Conservation (phyloP, 371 early-diverging fungal species). For the Mucor racemosus region DNA sequence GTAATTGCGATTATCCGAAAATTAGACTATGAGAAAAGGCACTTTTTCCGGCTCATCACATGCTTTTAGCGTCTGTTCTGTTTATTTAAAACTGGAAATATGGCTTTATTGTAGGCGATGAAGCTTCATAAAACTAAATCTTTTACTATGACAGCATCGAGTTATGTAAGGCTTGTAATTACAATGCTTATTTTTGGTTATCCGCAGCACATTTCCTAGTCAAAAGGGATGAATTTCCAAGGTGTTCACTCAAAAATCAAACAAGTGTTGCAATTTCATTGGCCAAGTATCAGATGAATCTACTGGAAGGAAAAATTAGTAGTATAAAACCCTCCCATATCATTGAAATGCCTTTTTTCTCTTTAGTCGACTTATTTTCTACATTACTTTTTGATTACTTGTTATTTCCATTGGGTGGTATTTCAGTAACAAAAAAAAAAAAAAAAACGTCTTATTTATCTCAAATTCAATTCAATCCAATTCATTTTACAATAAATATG, state of each 20-base stretch:
- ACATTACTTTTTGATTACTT: slow-evolving; percentile 29
- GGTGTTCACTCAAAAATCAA: slow-evolving; percentile 12
- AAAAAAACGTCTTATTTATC: slow-evolving; percentile 18
- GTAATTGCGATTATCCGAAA: neutral
- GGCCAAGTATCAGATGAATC: slow-evolving; percentile 1
- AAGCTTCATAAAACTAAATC: too few relatives aligned
- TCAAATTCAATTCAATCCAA: slow-evolving; percentile 6
- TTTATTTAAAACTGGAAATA: neutral
- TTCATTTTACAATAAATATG: neutral
- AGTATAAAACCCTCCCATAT: neutral
- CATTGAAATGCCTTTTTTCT: slow-evolving; percentile 9
- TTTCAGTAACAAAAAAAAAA: slow-evolving; percentile 10
- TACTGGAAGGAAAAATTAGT: neutral
- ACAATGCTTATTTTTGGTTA: neutral
- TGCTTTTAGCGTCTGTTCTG: neutral
- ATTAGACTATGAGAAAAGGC: neutral
- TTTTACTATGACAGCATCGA: too few relatives aligned
- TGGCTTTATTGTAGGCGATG: too few relatives aligned
- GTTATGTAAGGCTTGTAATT: neutral
- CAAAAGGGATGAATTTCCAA: neutral
- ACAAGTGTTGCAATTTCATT: slow-evolving; percentile 30
- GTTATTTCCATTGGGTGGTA: slow-evolving; percentile 57
- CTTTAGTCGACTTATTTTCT: slow-evolving; percentile 30
- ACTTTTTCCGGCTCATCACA: neutral
- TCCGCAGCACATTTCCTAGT: neutral